Conservation (phyloP, 768 basidiomycete species). For the Lentinus brumalis region DNA sequence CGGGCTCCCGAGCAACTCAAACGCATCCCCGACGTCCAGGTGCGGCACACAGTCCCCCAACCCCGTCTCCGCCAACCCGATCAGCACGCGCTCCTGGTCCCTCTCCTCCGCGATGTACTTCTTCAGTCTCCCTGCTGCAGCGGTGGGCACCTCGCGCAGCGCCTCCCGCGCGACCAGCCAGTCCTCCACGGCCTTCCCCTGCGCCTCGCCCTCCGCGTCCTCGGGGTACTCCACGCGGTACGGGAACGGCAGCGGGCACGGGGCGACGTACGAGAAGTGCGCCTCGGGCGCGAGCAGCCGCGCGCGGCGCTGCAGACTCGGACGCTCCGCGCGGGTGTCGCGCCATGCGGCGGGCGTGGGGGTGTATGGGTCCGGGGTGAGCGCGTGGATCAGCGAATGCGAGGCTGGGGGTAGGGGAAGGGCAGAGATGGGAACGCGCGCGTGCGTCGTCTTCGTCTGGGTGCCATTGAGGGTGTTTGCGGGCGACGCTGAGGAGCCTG, state of each 20-base stretch:
- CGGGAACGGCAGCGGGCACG: conserved; percentile 83
- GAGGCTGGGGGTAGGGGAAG: conserved; percentile 51
- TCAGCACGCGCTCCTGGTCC: conserved; percentile 57
- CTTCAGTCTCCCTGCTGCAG: conserved; percentile 36
- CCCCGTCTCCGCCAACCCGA: conserved; percentile 71
- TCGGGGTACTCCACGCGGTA: conserved; percentile 58
- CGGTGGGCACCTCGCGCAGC: conserved; percentile 35
- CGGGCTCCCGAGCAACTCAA: conserved; percentile 64
- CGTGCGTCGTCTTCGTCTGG: background rate
- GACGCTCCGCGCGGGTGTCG: conserved; percentile 49
- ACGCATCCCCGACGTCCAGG: conserved; percentile 85
- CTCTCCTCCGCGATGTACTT: conserved; percentile 49
- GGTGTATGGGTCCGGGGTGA: conserved; percentile 62
- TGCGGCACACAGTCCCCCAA: conserved; percentile 79
- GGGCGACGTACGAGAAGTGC: conserved; percentile 83
- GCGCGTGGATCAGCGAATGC: conserved; percentile 44
- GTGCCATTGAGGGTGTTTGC: background rate
- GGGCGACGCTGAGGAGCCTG: background rate
- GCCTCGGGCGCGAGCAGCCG: conserved; percentile 56
- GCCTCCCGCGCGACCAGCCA: conserved; percentile 76
- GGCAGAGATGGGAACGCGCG: conserved; percentile 48
- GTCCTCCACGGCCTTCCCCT: conserved; percentile 67
- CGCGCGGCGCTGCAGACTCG: conserved; percentile 71
- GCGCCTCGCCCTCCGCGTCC: conserved; percentile 42
- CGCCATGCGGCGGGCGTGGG: conserved; percentile 56